These are phyloP conservation scores for Datura wrightii DNA, from an alignment of 257 asterid genomes.

Conservation along the genomic window DNA sequence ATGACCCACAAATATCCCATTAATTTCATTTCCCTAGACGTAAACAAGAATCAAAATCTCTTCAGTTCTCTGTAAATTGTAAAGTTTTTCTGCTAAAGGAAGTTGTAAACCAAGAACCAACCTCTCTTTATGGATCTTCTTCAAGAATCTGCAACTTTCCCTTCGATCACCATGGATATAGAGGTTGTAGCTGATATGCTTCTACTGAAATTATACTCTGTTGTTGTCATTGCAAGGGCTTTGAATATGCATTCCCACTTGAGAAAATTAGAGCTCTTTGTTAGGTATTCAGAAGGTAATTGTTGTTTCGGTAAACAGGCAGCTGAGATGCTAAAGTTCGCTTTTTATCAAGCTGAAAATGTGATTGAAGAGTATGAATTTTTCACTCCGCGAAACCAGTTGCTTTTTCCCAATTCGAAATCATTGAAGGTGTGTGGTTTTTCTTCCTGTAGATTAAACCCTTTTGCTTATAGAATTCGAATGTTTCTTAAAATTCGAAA, in stretches of 20 bases:
- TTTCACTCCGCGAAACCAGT: background rate
- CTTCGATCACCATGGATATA: background rate
- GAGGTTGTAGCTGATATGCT: background rate
- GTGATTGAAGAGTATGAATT: background rate
- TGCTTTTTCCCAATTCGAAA: too few species aligned
- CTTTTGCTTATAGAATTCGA: background rate
- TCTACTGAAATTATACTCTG: background rate
- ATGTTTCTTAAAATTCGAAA: background rate
- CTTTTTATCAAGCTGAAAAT: background rate
- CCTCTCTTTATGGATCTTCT: background rate
- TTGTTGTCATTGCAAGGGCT: background rate
- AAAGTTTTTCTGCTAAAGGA: background rate
- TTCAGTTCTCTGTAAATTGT: background rate
- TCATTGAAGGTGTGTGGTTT: background rate
- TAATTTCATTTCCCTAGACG: background rate
- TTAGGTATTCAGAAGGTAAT: background rate
- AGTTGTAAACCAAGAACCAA: background rate
- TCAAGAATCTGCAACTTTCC: background rate
- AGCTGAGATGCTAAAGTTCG: background rate
- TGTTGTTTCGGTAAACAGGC: background rate
- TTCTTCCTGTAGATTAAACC: background rate
- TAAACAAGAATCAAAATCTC: background rate
- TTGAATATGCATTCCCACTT: background rate
- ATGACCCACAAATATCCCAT: background rate
- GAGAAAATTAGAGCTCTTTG: background rate